Evolutionary conservation across 129 eudicot genomes (phyloP).

Genomic region (Ambrosia trifida): DNA sequence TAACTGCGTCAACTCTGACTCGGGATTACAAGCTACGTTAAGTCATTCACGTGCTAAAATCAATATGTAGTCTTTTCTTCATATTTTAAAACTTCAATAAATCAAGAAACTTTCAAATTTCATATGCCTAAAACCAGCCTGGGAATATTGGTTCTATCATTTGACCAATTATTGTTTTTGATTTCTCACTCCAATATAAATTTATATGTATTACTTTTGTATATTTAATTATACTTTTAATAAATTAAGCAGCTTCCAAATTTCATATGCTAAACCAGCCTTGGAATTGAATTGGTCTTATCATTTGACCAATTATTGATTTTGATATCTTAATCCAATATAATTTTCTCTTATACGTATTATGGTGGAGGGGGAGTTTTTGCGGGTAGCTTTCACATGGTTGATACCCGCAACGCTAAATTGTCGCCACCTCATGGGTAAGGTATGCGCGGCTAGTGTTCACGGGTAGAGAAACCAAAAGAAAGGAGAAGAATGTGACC

Average conservation of each 20-base stretch:
- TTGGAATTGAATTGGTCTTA: constrained; percentile 4
- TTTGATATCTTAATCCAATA: background rate
- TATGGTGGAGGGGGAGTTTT: background rate
- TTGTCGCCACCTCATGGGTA: too few relatives aligned
- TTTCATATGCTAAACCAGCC: constrained; percentile 3
- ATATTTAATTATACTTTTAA: too few relatives aligned
- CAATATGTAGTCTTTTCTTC: background rate
- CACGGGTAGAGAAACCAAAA: too few relatives aligned
- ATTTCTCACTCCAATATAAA: background rate
- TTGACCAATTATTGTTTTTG: background rate
- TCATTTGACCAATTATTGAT: constrained; percentile 6
- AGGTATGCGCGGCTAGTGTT: too few relatives aligned
- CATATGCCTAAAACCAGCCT: constrained; percentile 5
- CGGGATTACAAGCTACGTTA: background rate
- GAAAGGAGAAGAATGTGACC: too few relatives aligned
- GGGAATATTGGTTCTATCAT: constrained; percentile 13
- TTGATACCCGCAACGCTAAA: too few relatives aligned
- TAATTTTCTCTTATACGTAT: background rate
- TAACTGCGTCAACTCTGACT: constrained; percentile 26
- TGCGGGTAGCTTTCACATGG: too few relatives aligned
- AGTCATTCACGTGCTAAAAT: constrained; percentile 25
- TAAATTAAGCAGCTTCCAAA: background rate
- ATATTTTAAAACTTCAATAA: background rate
- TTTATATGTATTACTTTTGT: background rate
- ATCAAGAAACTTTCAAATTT: background rate